phyloP scores from a whole-genome alignment of 768 basidiomycete genomes.

The Amanita pseudoporphyria region DNA sequence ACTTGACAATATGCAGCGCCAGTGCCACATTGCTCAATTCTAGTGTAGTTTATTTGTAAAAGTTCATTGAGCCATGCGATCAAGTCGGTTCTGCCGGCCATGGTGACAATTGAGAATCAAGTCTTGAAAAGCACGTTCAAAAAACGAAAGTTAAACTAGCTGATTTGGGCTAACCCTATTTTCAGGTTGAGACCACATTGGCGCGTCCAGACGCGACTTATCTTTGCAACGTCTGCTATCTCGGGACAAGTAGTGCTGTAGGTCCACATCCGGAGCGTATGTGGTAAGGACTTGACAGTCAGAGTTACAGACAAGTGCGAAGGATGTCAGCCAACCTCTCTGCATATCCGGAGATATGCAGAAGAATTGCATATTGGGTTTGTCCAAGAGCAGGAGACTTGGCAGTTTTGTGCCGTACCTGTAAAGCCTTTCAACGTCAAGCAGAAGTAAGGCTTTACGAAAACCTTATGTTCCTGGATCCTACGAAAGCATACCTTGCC shows the following conservation, averaged over 20 bases:
- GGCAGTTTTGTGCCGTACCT: slow-evolving; percentile 31
- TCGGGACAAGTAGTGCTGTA: not conserved
- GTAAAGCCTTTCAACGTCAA: slow-evolving; percentile 35
- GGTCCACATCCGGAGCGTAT: not conserved
- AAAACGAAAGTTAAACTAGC: not conserved
- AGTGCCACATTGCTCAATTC: slow-evolving; percentile 84
- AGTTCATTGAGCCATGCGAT: slow-evolving; percentile 93
- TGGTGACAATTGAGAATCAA: slow-evolving; percentile 15
- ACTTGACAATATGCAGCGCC: slow-evolving; percentile 95
- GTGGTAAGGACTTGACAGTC: not conserved
- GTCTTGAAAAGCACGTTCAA: not conserved
- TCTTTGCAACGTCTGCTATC: not conserved
- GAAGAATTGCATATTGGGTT: slow-evolving; percentile 28
- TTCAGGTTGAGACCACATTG: not conserved
- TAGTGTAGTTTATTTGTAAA: slow-evolving; percentile 83
- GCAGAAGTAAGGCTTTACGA: slow-evolving; percentile 41
- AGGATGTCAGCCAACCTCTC: slow-evolving; percentile 3
- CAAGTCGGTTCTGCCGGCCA: slow-evolving; percentile 77
- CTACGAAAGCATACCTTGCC: slow-evolving; percentile 23
- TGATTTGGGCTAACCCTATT: slow-evolving; percentile 1
- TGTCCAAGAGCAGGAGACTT: slow-evolving; percentile 25
- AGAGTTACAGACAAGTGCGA: not conserved
- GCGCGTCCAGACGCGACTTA: not conserved
- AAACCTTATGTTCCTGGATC: slow-evolving; percentile 27
- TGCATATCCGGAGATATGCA: slow-evolving; percentile 28